Evolutionary conservation across 345 rosid genomes (phyloP).

Genomic region (Conringia planisiliqua): DNA sequence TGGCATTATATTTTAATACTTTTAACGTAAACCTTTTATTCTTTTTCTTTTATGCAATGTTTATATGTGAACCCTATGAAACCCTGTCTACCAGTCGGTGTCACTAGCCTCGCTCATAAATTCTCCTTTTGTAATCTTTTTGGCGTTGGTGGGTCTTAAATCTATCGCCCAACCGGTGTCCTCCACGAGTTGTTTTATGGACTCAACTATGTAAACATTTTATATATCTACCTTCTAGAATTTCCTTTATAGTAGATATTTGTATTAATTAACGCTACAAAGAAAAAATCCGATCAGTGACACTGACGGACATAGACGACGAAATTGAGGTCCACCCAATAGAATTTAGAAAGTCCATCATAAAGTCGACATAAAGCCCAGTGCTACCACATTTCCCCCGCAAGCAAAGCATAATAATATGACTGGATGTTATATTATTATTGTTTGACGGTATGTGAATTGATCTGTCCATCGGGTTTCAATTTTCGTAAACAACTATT

Average conservation of each 20-base stretch:
- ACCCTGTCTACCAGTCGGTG: not conserved
- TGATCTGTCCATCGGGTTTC: not conserved
- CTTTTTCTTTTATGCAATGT: not conserved
- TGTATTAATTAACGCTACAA: not conserved
- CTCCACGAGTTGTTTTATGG: not conserved
- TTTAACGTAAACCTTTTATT: not conserved
- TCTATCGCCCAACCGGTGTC: not conserved
- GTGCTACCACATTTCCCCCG: not conserved
- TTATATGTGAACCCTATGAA: conserved; percentile 6
- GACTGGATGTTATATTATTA: not conserved
- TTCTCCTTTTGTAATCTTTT: not conserved
- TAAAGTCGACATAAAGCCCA: not conserved
- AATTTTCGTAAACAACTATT: not conserved
- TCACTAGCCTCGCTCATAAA: conserved; percentile 9
- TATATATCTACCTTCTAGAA: conserved; percentile 7
- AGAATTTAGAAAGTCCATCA: not conserved
- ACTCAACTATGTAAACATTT: not conserved
- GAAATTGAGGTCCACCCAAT: not conserved
- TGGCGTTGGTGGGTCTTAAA: not conserved
- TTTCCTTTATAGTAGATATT: not conserved
- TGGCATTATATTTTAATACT: not conserved
- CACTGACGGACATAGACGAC: not conserved
- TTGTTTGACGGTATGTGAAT: not conserved
- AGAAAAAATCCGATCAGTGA: not conserved
- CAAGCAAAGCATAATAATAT: not conserved